A percentile compares a stretch with the other conserved stretches of the same genome.
These are phyloP conservation scores for Aurantiochytrium sp. DNA, from an alignment of 108 stramenopile genomes.

Conservation along the genomic window DNA sequence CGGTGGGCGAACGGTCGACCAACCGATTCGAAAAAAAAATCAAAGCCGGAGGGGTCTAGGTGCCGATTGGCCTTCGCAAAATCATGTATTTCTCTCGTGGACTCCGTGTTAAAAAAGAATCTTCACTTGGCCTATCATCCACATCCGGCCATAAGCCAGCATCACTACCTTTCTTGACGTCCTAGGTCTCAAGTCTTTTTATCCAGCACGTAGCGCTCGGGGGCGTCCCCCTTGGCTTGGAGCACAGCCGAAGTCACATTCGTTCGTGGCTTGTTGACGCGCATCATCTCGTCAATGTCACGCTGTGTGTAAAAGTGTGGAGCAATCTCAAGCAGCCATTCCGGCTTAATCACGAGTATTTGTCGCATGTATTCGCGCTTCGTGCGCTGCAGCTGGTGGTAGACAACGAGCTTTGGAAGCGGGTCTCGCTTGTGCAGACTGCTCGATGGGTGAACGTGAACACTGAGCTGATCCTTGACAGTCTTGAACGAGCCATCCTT, in stretches of 20 bases:
- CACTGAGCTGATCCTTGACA: slow-evolving; percentile 83
- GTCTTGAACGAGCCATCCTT: slow-evolving; percentile 88
- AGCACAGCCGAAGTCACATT: not conserved
- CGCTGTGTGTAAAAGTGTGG: slow-evolving; percentile 90
- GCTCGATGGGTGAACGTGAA: slow-evolving; percentile 90
- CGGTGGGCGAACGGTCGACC: too few species aligned
- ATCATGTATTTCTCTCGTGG: too few species aligned
- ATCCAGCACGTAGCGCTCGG: not conserved
- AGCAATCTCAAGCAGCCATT: slow-evolving; percentile 92
- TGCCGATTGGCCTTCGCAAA: too few species aligned
- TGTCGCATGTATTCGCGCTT: slow-evolving; percentile 97
- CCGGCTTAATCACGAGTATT: slow-evolving; percentile 81
- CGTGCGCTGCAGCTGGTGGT: slow-evolving; percentile 92
- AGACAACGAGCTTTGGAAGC: slow-evolving; percentile 81
- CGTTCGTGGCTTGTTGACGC: not conserved
- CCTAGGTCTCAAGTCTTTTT: not conserved
- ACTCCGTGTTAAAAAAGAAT: too few species aligned
- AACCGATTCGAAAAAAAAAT: too few species aligned
- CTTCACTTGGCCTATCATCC: too few species aligned
- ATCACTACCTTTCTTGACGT: not conserved
- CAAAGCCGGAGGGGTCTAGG: too few species aligned
- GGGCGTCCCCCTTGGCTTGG: not conserved
- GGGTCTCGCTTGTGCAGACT: slow-evolving; percentile 82
- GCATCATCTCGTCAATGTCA: slow-evolving; percentile 55
- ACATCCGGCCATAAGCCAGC: not conserved